phyloP scores from a whole-genome alignment of 306 rosid genomes.

The Begonia masoniana region DNA sequence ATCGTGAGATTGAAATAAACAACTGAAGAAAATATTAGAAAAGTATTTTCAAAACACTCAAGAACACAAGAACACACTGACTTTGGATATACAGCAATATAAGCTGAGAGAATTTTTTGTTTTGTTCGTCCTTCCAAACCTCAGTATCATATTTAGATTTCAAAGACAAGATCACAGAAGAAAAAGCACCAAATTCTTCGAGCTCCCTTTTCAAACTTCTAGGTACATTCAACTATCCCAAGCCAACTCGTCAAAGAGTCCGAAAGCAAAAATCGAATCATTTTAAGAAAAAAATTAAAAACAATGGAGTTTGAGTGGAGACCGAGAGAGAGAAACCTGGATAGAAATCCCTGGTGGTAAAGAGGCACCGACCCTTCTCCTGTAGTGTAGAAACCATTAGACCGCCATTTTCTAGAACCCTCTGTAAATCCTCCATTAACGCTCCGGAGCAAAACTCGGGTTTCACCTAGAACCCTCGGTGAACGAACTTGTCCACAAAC shows the following conservation, averaged over 20 bases:
- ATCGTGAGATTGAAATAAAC: too few species aligned
- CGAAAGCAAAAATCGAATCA: neutral
- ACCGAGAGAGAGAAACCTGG: conserved; percentile 35
- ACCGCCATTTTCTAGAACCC: conserved; percentile 17
- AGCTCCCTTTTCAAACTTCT: neutral
- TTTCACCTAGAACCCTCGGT: too few species aligned
- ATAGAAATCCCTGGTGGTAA: conserved; percentile 38
- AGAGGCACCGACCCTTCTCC: conserved; percentile 69
- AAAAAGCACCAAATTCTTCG: neutral
- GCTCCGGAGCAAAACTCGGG: too few species aligned
- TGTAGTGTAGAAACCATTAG: conserved; percentile 33
- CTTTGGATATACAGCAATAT: too few species aligned
- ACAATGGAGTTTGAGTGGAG: neutral
- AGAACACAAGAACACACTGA: too few species aligned
- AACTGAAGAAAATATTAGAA: too few species aligned
- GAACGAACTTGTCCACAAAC: too few species aligned
- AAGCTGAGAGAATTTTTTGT: too few species aligned
- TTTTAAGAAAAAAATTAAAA: neutral
- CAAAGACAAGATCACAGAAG: too few species aligned
- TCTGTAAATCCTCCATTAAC: conserved; percentile 56
- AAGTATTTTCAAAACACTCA: too few species aligned
- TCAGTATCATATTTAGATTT: too few species aligned
- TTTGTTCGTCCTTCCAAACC: too few species aligned
- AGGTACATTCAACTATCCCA: neutral
- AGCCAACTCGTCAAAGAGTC: neutral